Conservation (phyloP, 106 monocot species). For the Gastrodia elata region DNA sequence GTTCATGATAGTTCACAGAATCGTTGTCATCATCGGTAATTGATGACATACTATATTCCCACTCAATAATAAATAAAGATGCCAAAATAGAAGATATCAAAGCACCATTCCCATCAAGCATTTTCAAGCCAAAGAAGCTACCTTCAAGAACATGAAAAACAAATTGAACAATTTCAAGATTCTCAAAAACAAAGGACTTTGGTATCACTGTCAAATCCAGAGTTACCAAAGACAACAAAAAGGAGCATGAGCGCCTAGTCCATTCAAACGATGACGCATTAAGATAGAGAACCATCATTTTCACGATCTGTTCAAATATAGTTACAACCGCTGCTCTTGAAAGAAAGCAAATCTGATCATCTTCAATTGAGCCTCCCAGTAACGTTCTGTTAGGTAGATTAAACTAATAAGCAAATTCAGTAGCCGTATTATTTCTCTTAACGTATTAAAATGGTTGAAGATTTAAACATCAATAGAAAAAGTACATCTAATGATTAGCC, state of each 20-base stretch:
- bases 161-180: slow-evolving; percentile 43
- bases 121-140: slow-evolving; percentile 41
- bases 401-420: slow-evolving; percentile 6
- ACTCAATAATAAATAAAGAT: slow-evolving; percentile 56
- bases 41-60: slow-evolving; percentile 50
- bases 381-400: slow-evolving; percentile 38
- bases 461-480: not conserved
- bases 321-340: slow-evolving; percentile 35
- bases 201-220: slow-evolving; percentile 14
- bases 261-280: slow-evolving; percentile 41
- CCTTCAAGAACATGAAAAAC: slow-evolving; percentile 70
- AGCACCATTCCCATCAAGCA: slow-evolving; percentile 25
- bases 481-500: not conserved
- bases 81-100: slow-evolving; percentile 65
- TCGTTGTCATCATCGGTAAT: slow-evolving; percentile 4
- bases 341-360: slow-evolving; percentile 54
- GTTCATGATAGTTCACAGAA: not conserved
- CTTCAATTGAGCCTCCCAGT: slow-evolving; percentile 68
- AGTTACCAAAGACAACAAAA: slow-evolving; percentile 23
- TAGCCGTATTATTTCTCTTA: not conserved
- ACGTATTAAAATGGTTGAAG: not conserved
- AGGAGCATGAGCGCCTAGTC: slow-evolving; percentile 35
- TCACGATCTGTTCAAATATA: slow-evolving; percentile 41
- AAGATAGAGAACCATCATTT: slow-evolving; percentile 33
- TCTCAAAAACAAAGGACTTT: slow-evolving; percentile 14